Percentiles rank a stretch among this genome's conserved stretches.
phyloP scores from a whole-genome alignment of 495 filamentous ascomycete species.

The Evansstolkia leycettana region DNA sequence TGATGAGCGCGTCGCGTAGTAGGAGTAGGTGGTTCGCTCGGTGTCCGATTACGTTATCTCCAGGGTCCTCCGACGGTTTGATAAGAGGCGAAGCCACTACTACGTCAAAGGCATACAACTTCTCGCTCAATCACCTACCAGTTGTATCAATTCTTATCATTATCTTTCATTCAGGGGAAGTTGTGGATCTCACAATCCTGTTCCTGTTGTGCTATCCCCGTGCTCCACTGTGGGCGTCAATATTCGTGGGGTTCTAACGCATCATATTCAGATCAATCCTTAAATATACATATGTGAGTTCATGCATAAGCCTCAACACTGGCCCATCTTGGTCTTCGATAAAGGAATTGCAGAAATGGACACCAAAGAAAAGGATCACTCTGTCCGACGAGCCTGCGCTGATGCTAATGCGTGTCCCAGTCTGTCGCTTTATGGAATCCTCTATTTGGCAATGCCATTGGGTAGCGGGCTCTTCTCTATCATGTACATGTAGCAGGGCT shows the following conservation, averaged over 20 bases:
- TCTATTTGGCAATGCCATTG: not conserved
- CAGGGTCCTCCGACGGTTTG: no score
- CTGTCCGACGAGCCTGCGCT: not conserved
- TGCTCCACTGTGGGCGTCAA: conserved; percentile 12
- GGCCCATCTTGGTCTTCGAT: no score
- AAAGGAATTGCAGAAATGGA: not conserved
- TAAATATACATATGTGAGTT: not conserved
- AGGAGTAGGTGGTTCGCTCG: no score
- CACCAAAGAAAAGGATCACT: no score
- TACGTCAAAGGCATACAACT: no score
- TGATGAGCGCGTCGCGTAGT: no score
- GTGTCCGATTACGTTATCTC: no score
- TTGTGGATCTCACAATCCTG: not conserved
- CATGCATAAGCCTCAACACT: not conserved
- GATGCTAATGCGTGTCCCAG: not conserved
- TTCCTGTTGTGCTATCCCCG: conserved; percentile 4
- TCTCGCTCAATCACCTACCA: not conserved
- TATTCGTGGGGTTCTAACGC: not conserved
- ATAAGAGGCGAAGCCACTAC: no score
- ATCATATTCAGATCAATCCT: not conserved
- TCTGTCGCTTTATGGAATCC: not conserved
- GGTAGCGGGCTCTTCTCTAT: not conserved
- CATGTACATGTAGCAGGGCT: not conserved
- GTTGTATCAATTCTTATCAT: not conserved
- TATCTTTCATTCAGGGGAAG: no score